Base-by-base conservation (phyloP, 768 basidiomycete genomes). In the Suillus alpinus region DNA sequence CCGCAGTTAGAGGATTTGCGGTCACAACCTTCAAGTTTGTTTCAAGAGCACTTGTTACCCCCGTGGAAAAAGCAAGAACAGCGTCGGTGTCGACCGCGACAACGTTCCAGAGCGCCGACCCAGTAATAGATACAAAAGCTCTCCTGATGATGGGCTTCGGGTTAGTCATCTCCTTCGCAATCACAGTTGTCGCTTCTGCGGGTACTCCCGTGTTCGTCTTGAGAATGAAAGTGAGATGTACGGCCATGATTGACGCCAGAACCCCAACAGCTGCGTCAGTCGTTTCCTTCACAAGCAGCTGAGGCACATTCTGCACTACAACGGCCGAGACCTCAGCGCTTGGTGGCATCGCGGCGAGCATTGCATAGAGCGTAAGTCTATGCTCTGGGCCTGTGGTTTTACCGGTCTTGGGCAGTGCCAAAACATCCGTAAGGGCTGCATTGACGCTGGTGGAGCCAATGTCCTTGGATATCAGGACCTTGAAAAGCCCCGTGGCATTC, bases 321-420 rank as follows among this genome's bases (percentile, higher is more conserved):
- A 75, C 72, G 47, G 81, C 67, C 0, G 93, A 83, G 1, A 87
- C 73, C 0, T 73, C 62, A 3, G 76, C 65, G 5, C 83, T 83
- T 3, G 87, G 79, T 0, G 77, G 73, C 1, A 94, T 63, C 56
- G 69, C 69, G 2, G 80, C 75, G 1, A 94, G 79, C 87, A 98
- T 93, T 1, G 84, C 81, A 74, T 93, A 95, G 9, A 98, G 78
- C 0, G 89, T 79, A 5, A 86, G 72, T 18, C 95, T 86, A 70
- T 98, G 94, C 59, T 96, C 96, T 2, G 91, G 83, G 1, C 94
- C 93, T 0, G 87, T 77, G 0, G 94, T 92, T 78, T 97, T 99
- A 23, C 93, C 91, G 0, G 87, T 73, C 66, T 89, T 87, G 1
- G 94, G 91, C 0, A 94, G 79, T n/a, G 77, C 76, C 10, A 94